phyloP scores from a whole-genome alignment of 129 eudicot genomes.

The Mikania micrantha region DNA sequence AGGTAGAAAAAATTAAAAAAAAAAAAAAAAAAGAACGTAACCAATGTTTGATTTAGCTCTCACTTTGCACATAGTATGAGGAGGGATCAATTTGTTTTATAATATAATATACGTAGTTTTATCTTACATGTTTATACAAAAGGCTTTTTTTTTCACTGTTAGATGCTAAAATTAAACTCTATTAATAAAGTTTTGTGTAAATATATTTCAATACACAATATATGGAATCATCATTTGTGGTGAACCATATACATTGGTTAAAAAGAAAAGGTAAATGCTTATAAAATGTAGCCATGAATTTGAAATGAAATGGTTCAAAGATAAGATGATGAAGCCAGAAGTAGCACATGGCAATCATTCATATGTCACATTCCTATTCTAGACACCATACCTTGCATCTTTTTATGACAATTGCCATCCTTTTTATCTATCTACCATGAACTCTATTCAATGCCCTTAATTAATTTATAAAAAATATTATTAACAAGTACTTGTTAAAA shows the following conservation, averaged over 20 bases:
- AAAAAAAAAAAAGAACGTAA: too few species aligned
- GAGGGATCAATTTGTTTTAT: too few species aligned
- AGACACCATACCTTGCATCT: background rate
- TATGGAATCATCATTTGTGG: background rate
- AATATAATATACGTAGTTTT: too few species aligned
- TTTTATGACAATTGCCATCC: background rate
- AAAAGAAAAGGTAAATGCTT: background rate
- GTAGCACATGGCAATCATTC: constrained; percentile 2
- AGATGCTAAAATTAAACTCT: too few species aligned
- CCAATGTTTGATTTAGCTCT: too few species aligned
- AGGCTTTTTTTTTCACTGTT: too few species aligned
- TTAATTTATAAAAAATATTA: background rate
- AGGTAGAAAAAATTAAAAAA: too few species aligned
- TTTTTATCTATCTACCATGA: background rate
- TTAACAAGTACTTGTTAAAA: background rate
- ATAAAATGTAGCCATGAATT: background rate
- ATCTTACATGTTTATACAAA: too few species aligned
- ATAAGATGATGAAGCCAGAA: background rate
- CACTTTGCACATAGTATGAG: too few species aligned
- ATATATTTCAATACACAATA: too few species aligned
- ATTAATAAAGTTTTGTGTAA: too few species aligned
- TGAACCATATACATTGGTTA: background rate
- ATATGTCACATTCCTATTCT: background rate
- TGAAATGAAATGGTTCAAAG: background rate
- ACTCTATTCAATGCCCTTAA: background rate